Evolutionary conservation across 2,329 filamentous ascomycete genomes (phyloP).

Genomic region (Aspergillus piperis): DNA sequence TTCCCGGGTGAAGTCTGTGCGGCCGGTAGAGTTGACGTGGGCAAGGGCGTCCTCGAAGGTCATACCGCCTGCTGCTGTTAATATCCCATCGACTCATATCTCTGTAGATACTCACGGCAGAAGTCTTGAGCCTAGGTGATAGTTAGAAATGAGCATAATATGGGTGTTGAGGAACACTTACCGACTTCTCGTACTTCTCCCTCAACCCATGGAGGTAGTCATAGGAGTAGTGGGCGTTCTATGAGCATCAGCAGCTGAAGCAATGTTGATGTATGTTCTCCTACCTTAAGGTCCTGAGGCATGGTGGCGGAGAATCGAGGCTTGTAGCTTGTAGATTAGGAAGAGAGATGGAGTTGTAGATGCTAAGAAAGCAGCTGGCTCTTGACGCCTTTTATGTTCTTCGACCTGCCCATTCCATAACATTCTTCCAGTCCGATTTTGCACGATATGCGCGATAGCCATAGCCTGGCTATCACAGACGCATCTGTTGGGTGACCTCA

Average conservation of each 20-base stretch:
- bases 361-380: background rate
- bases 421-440: background rate
- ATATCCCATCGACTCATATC: too few species aligned
- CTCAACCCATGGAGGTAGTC: background rate
- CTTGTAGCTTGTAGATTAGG: background rate
- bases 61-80: background rate
- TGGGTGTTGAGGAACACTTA: background rate
- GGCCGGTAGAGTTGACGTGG: background rate
- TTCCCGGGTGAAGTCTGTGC: background rate
- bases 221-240: slow-evolving; percentile 2
- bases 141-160: background rate
- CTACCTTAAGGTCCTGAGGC: slow-evolving; percentile 4
- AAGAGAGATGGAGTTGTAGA: background rate
- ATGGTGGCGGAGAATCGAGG: background rate
- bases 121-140: background rate
- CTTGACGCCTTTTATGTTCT: background rate
- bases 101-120: background rate
- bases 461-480: background rate
- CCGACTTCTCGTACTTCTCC: background rate
- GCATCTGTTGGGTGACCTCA: background rate
- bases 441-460: background rate
- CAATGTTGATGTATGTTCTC: background rate
- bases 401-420: background rate
- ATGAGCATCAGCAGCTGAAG: background rate
- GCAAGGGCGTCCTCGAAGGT: background rate